These are phyloP conservation scores for Psilocybe subaeruginosa DNA, from an alignment of 768 basidiomycete species.

Conservation along the genomic window DNA sequence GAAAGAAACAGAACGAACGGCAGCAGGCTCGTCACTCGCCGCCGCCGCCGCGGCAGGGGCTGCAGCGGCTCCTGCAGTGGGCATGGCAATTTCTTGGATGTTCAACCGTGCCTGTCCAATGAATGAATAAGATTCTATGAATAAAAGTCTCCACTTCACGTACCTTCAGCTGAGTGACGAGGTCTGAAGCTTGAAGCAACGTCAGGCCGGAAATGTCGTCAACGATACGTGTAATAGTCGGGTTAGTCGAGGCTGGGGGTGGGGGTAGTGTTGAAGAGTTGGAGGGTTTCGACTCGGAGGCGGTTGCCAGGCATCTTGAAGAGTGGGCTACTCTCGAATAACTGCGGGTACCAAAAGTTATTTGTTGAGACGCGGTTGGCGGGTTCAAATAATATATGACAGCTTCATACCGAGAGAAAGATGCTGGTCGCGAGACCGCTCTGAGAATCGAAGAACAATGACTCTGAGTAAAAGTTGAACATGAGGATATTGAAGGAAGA, in stretches of 20 bases:
- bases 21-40: slow-evolving; percentile 62
- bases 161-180: slow-evolving; percentile 91
- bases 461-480: slow-evolving; percentile 32
- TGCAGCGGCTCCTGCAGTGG: slow-evolving; percentile 67
- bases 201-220: slow-evolving; percentile 91
- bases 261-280: slow-evolving; percentile 45
- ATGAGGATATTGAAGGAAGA: slow-evolving; percentile 2
- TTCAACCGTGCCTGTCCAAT: slow-evolving; percentile 77
- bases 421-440: slow-evolving; percentile 41
- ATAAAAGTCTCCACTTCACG: slow-evolving; percentile 16
- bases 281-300: slow-evolving; percentile 46
- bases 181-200: slow-evolving; percentile 92
- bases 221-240: slow-evolving; percentile 80
- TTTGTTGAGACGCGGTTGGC: slow-evolving; percentile 12
- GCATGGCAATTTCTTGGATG: slow-evolving; percentile 97
- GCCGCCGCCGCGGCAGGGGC: slow-evolving; percentile 59
- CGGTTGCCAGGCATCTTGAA: slow-evolving; percentile 62
- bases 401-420: slow-evolving; percentile 34
- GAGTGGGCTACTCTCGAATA: slow-evolving; percentile 38
- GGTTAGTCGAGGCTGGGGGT: slow-evolving; percentile 45
- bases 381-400: not conserved
- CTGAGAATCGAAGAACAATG: slow-evolving; percentile 47
- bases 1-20: slow-evolving; percentile 40
- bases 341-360: slow-evolving; percentile 26
- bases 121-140: not conserved